Percentiles rank a stretch among this genome's conserved stretches.
phyloP scores from a whole-genome alignment of 2,329 filamentous ascomycete genomes.

The Ophiosphaerella herpotricha region DNA sequence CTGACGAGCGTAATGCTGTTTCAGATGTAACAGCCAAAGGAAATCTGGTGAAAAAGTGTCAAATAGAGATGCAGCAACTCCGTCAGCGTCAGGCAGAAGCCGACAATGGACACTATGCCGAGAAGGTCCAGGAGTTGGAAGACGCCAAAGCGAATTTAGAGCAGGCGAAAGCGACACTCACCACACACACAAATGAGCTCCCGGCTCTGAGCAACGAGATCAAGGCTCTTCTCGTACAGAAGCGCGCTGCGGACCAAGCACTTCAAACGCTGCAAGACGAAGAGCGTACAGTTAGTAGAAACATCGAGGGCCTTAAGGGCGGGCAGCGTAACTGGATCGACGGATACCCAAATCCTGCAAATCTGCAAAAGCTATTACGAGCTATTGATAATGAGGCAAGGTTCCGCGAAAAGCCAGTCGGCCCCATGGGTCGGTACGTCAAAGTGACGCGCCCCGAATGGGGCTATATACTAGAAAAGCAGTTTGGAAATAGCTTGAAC shows the following conservation, averaged over 20 bases:
- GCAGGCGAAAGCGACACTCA: conserved; percentile 50
- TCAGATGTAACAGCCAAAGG: conserved; percentile 61
- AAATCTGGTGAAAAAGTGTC: conserved; percentile 46
- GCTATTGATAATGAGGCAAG: conserved; percentile 71
- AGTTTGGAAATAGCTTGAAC: conserved; percentile 70
- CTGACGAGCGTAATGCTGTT: conserved; percentile 69
- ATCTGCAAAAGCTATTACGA: conserved; percentile 65
- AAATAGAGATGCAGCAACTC: conserved; percentile 59
- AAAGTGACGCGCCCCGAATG: conserved; percentile 78
- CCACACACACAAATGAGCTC: conserved; percentile 48
- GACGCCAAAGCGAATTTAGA: conserved; percentile 59
- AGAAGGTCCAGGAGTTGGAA: conserved; percentile 64
- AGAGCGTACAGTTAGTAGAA: conserved; percentile 57
- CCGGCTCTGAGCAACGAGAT: conserved; percentile 44
- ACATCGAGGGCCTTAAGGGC: conserved; percentile 56
- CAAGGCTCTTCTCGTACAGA: conserved; percentile 34
- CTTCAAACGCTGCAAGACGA: conserved; percentile 51
- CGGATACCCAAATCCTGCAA: conserved; percentile 63
- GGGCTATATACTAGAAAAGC: conserved; percentile 79
- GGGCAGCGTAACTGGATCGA: conserved; percentile 65
- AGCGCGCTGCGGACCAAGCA: conserved; percentile 23
- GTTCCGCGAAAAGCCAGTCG: conserved; percentile 75
- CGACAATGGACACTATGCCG: conserved; percentile 70
- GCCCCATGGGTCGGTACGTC: conserved; percentile 80
- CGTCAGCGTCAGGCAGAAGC: conserved; percentile 62